Percentiles rank a stretch among this genome's conserved stretches.
Conservation (phyloP, 768 basidiomycete genomes). For the Phylloporus sp. region DNA sequence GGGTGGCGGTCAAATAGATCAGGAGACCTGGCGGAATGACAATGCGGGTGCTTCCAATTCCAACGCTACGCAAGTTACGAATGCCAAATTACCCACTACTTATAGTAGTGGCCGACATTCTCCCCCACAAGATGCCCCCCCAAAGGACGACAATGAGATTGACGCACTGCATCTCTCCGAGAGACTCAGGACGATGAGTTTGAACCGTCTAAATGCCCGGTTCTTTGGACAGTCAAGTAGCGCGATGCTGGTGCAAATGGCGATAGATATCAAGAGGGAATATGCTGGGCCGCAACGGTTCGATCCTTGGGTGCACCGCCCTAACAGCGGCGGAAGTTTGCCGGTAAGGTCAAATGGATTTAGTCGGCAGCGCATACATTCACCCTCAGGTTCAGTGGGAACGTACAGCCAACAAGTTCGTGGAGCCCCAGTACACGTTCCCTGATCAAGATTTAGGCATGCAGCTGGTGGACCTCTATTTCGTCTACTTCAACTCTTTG, state of each 20-base stretch:
- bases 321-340: background rate
- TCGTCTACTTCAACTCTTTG: slow-evolving; percentile 49
- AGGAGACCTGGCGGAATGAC: slow-evolving; percentile 32
- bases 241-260: slow-evolving; percentile 39
- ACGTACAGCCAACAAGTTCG: slow-evolving; percentile 14
- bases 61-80: slow-evolving; percentile 12
- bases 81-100: slow-evolving; percentile 8
- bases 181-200: slow-evolving; percentile 19
- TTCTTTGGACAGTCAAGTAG: slow-evolving; percentile 42
- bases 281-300: slow-evolving; percentile 38
- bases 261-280: slow-evolving; percentile 56
- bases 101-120: slow-evolving; percentile 3
- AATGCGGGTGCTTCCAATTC: slow-evolving; percentile 8
- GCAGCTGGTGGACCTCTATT: slow-evolving; percentile 60
- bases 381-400: slow-evolving; percentile 25
- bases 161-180: slow-evolving; percentile 22
- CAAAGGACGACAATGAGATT: slow-evolving; percentile 27
- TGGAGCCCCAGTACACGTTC: slow-evolving; percentile 36
- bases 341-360: slow-evolving; percentile 23
- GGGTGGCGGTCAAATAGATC: slow-evolving; percentile 38
- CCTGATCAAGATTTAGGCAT: slow-evolving; percentile 48
- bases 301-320: background rate
- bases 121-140: background rate
- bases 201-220: slow-evolving; percentile 9
- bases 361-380: background rate